Base-by-base conservation (phyloP, 176 grass and related monocot genomes). In the Raddia distichophylla region DNA sequence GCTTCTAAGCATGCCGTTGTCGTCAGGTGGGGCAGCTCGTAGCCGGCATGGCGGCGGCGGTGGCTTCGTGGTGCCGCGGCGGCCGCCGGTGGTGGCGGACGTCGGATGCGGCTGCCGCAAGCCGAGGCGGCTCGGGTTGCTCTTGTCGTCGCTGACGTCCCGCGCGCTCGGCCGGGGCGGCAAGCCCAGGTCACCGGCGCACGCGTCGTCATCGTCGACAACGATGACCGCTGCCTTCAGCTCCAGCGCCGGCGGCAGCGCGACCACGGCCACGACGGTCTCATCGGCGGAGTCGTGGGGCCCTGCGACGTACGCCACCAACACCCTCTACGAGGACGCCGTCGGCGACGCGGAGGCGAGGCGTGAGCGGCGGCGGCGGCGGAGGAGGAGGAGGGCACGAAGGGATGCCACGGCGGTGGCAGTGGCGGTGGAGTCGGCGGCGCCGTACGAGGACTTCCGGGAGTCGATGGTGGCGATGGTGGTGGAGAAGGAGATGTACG, bases 381-480 rank as follows among this genome's bases (percentile, higher is more conserved):
- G 42, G 57, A 63, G 58, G 44, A 18, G 40, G 7, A 37, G 8
- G 3, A 27, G 43, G 10, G 12, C 18, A 9, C 45, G 66, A 69
- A 48, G 55, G 74, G n/a, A 52, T 33, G 88, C 67, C 20, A 57
- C 63, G 40, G 83, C 61, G 3, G 90, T 68, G 54, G 85, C 60
- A n/a, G 89, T 89, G 13, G 88, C 59, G 62, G 91, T 90, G 77
- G 82, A 75, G 54, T 69, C 80, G 37, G 52, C 75, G 60, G 81
- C 64, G 0, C 88, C 90, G 48, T 98, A 93, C 82, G 78, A 93
- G 62, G 95, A 93, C 80, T 98, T 98, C 77, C 81, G 86, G 8
- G 90, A 95, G 34, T 98, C 95, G 35, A 98, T 98, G 92, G 86
- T 91, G 80, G 78, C 82, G 46, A 95, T 95, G 95, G 91, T 98